These are phyloP conservation scores for Penicillium paxilli DNA, from an alignment of 495 filamentous ascomycete species.

Conservation along the genomic window DNA sequence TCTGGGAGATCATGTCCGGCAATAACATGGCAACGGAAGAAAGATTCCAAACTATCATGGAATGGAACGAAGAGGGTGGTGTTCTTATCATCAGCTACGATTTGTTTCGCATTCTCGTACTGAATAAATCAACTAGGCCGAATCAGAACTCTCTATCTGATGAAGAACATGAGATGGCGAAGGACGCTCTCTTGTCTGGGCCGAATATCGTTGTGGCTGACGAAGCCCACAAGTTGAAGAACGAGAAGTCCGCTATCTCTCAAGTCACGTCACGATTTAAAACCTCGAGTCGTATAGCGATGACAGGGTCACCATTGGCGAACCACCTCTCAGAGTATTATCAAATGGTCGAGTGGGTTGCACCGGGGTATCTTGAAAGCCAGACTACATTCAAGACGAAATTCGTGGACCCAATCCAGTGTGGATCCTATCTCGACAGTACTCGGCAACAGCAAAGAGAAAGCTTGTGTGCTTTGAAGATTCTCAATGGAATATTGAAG, in stretches of 20 bases:
- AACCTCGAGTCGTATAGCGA: constrained; percentile 73
- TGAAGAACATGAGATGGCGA: constrained; percentile 36
- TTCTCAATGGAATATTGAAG: constrained; percentile 68
- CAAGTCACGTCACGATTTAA: constrained; percentile 54
- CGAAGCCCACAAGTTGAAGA: constrained; percentile 83
- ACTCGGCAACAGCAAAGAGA: constrained; percentile 48
- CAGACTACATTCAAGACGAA: constrained; percentile 61
- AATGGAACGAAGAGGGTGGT: constrained; percentile 68
- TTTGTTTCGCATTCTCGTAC: constrained; percentile 57
- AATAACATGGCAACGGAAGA: constrained; percentile 4
- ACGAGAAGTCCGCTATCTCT: constrained; percentile 50
- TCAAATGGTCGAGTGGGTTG: constrained; percentile 85
- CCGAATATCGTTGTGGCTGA: constrained; percentile 83
- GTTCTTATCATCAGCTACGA: constrained; percentile 73
- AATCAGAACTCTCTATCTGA: constrained; percentile 23
- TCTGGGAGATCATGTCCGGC: constrained; percentile 49
- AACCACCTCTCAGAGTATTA: constrained; percentile 85
- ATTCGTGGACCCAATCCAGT: constrained; percentile 71
- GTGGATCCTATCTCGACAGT: constrained; percentile 69
- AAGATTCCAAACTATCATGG: constrained; percentile 45
- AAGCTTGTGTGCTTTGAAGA: constrained; percentile 64
- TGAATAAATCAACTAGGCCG: constrained; percentile 30
- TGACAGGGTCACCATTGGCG: constrained; percentile 84
- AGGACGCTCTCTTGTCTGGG: constrained; percentile 50
- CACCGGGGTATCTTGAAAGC: constrained; percentile 73